These are phyloP conservation scores for Trichoderma afroharzianum DNA, from an alignment of 2,329 filamentous ascomycete species.

Conservation along the genomic window DNA sequence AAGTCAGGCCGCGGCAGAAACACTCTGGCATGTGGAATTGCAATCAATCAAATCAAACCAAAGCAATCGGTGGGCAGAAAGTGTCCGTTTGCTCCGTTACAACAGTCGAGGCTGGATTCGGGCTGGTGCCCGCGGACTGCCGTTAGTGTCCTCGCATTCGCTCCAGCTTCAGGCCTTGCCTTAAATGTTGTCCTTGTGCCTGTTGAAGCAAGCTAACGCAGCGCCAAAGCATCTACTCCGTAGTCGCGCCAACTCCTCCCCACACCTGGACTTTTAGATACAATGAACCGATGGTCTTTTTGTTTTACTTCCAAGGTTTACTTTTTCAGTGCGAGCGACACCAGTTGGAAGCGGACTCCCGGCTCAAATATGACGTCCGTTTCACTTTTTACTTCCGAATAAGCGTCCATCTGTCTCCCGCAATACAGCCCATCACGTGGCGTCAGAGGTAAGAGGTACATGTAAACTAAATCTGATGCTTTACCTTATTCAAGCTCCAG, in stretches of 20 bases:
- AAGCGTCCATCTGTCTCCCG: not conserved
- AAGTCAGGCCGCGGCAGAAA: not conserved
- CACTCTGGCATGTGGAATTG: not conserved
- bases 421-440: not conserved
- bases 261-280: not conserved
- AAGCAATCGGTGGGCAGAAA: not conserved
- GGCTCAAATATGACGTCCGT: not conserved
- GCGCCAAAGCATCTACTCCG: not conserved
- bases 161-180: not conserved
- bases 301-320: not conserved
- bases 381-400: not conserved
- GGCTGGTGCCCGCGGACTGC: not conserved
- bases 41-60: not conserved
- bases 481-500: not conserved
- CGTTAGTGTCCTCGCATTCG: not conserved
- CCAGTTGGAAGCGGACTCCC: not conserved
- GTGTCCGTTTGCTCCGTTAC: not conserved
- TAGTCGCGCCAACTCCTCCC: not conserved
- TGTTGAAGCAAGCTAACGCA: not conserved
- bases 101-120: not conserved
- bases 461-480: not conserved
- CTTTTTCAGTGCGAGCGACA: not conserved
- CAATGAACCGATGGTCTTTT: not conserved
- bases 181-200: not conserved
- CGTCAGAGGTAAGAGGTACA: not conserved